Base-by-base conservation (phyloP, 225 moss, liverwort and hornwort species). In the Pseudoscleropodium purum region DNA sequence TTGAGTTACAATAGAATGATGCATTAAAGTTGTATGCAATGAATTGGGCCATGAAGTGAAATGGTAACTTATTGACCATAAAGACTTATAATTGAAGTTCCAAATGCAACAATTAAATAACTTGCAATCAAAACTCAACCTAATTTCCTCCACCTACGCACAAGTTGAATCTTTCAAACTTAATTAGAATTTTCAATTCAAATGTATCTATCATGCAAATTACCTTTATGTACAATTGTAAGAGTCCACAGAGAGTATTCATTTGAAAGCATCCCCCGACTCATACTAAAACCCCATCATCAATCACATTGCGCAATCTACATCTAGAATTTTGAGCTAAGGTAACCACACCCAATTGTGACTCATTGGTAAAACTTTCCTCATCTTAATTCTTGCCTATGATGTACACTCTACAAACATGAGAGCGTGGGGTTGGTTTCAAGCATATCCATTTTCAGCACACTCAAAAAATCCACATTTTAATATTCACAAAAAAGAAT, bases 401-500 rank as follows among this genome's bases (percentile, higher is more conserved):
- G 8, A 76, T 52, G 13, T 23, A 51, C 8, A 21, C 0, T 14
- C 14, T 34, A 5, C 24, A 77, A 36, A 52, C 3, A 24, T 3
- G 1, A 52, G 13, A 52, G 5, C 9, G 0, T 9, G 2, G 0
- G 9, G 5, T 24, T 0, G 0, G 0, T 77, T 54, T 9, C 8
- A 36, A 3, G 1, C 8, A 5, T 2, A 52, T 5, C 12, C 51
- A 33, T 9, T 52, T 36, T 14, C 0, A 52, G 1, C 3, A 36
- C 36, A 77, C 5, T 77, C 0, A 54, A 24, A n/a, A 34, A 52
- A 33, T 51, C 8, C 7, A 49, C 33, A 13, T 8, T 20, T 51
- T 20, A 62, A 63, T 30, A 34, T 23, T 52, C 1, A 23, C 3
- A 13, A 1, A 20, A 21, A 59, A 56, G 7, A 49, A 7, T 33